Conservation (phyloP, 1,139 yeast species). For the Sugiyamaella novakii region DNA sequence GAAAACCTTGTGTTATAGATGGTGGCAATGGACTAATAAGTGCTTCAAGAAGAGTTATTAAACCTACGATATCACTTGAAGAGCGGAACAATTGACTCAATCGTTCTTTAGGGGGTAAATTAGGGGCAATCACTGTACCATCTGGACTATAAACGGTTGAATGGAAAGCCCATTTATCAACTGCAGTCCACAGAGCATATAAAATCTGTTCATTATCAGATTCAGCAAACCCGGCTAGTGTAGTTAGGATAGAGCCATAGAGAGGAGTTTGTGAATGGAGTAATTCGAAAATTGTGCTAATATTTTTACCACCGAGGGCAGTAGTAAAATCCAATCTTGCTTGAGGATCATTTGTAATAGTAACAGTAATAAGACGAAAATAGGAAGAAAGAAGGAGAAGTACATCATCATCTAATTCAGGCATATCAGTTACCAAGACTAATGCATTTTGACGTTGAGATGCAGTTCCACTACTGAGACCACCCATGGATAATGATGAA, state of each 20-base stretch:
- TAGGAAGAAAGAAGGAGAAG: constrained; percentile 76
- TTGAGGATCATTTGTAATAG: constrained; percentile 49
- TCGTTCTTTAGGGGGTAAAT: constrained; percentile 37
- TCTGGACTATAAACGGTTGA: constrained; percentile 34
- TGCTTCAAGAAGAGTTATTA: constrained; percentile 54
- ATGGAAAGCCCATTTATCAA: constrained; percentile 76
- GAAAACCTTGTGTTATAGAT: constrained; percentile 39
- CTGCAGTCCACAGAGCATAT: constrained; percentile 62
- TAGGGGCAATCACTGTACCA: constrained; percentile 33
- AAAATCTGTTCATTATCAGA: constrained; percentile 50
- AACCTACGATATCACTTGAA: constrained; percentile 55
- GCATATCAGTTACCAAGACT: constrained; percentile 14
- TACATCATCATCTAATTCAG: constrained; percentile 58
- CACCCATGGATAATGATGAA: constrained; percentile 9
- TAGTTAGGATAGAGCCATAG: constrained; percentile 55
- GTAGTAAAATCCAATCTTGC: constrained; percentile 44
- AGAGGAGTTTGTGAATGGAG: constrained; percentile 55
- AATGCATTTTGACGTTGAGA: constrained; percentile 1
- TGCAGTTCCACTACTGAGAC: constrained; percentile 1
- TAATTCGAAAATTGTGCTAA: constrained; percentile 48
- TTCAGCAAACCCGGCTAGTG: constrained; percentile 54
- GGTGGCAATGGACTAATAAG: constrained; percentile 37
- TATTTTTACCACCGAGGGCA: constrained; percentile 39
- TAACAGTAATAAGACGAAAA: constrained; percentile 56
- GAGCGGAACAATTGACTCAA: constrained; percentile 37